These are phyloP conservation scores for Fusarium protoensiforme DNA, from an alignment of 2,329 filamentous ascomycete genomes.

Conservation along the genomic window DNA sequence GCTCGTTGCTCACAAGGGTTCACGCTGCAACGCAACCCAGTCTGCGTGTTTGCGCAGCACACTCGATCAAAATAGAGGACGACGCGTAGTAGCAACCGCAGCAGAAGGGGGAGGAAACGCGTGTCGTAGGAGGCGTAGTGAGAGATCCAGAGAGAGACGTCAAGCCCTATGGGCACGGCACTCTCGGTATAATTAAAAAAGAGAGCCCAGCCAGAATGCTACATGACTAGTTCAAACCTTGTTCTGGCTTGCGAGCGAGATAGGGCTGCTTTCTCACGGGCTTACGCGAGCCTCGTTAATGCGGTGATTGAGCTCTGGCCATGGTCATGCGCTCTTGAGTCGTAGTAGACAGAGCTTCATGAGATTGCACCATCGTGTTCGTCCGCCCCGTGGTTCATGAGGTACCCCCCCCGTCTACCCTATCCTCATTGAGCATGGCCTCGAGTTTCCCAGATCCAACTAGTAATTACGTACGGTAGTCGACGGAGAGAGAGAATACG, in stretches of 20 bases:
- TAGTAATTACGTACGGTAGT: neutral
- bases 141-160: neutral
- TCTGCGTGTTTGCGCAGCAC: slow-evolving; percentile 20
- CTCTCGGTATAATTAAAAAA: neutral
- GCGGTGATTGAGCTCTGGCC: neutral
- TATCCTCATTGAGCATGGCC: neutral
- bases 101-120: neutral
- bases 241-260: neutral
- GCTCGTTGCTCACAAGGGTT: slow-evolving; percentile 10
- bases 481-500: neutral
- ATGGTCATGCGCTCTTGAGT: neutral
- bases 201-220: neutral
- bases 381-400: neutral
- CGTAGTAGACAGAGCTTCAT: neutral
- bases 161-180: neutral
- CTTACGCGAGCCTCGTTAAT: slow-evolving; percentile 1
- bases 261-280: neutral
- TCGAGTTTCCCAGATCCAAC: neutral
- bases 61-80: neutral
- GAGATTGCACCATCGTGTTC: neutral
- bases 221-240: neutral
- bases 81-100: neutral
- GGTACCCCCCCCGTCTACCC: neutral
- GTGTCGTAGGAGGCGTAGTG: neutral
- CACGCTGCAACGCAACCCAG: slow-evolving; percentile 28